These are phyloP conservation scores for Diophrys appendiculata DNA, from an alignment of 73 alveolate species.

Conservation along the genomic window DNA sequence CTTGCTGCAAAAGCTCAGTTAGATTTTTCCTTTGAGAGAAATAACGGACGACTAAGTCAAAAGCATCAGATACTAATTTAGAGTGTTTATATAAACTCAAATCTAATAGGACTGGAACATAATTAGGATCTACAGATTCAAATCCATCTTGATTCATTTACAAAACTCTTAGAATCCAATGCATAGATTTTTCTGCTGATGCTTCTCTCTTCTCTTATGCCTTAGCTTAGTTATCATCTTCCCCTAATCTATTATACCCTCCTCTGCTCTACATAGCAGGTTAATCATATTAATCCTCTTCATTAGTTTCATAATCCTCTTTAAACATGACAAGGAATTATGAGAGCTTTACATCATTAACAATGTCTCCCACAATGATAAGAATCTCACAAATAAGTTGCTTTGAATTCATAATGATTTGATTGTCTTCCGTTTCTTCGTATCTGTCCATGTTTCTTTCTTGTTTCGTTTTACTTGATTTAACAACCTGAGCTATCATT, in stretches of 20 bases:
- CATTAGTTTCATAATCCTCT: constrained; percentile 29
- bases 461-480: too few species aligned
- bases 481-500: too few species aligned
- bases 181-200: background rate
- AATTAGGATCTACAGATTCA: constrained; percentile 12
- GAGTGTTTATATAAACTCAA: constrained; percentile 41
- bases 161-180: background rate
- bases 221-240: background rate
- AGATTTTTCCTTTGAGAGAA: constrained; percentile 39
- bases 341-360: constrained; percentile 36
- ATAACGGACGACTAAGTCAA: constrained; percentile 41
- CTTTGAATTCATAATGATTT: constrained; percentile 48
- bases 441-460: constrained; percentile 19
- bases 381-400: constrained; percentile 54
- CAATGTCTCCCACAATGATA: constrained; percentile 36
- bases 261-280: too few species aligned
- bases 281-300: background rate
- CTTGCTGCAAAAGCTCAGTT: constrained; percentile 23
- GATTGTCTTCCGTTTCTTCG: constrained; percentile 33
- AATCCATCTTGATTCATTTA: constrained; percentile 1
- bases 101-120: constrained; percentile 54
- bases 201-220: background rate
- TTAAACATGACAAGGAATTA: constrained; percentile 43
- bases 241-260: background rate
- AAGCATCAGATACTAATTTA: constrained; percentile 35